These are phyloP conservation scores for Cyamopsis tetragonoloba DNA, from an alignment of 306 rosid genomes.

Conservation along the genomic window DNA sequence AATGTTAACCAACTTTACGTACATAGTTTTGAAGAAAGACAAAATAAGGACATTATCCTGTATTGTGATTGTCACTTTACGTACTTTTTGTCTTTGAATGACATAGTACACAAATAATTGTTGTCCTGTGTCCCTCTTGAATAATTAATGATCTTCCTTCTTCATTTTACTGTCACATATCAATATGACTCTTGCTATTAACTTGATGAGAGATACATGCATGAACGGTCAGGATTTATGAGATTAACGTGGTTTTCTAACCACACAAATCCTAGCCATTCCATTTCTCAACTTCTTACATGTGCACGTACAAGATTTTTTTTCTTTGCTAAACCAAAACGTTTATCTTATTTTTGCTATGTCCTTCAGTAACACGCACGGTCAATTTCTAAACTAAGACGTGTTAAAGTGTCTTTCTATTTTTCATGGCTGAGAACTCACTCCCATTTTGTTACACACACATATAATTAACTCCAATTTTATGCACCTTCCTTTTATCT, in stretches of 20 bases:
- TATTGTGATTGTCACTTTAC: background rate
- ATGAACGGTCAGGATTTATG: conserved; percentile 3
- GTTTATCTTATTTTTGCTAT: background rate
- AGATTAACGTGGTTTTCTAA: background rate
- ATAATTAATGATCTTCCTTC: background rate
- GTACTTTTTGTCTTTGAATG: background rate
- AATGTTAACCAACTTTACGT: no score
- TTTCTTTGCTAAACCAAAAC: background rate
- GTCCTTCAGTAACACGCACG: background rate
- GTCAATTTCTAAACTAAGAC: background rate
- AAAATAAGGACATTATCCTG: background rate
- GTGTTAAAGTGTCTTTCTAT: background rate
- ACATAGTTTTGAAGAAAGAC: no score
- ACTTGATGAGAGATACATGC: background rate
- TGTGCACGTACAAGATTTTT: background rate
- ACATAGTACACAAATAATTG: background rate
- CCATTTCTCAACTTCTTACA: background rate
- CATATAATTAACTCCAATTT: background rate
- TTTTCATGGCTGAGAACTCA: conserved; percentile 17
- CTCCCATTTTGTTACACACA: background rate
- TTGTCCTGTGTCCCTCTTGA: background rate
- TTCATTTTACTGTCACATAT: no score
- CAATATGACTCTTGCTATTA: background rate
- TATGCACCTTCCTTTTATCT: no score
- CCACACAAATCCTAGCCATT: background rate